A percentile compares a stretch with the other conserved stretches of the same genome.
Conservation (phyloP, 169 alveolate species). For the Plasmodium coatneyi region DNA sequence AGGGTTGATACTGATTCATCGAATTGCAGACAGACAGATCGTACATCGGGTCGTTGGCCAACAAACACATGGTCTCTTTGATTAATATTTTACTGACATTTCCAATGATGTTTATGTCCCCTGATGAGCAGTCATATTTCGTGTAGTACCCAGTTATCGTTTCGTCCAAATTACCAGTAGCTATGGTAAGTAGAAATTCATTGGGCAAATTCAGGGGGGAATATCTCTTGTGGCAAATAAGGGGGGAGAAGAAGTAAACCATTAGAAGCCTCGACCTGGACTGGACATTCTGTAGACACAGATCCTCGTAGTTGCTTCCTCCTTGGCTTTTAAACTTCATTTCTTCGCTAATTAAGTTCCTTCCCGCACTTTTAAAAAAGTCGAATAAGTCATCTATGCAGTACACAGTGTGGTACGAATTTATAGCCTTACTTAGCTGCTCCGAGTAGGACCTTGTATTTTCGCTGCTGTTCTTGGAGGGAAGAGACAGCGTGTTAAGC, state of each 20-base stretch:
- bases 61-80: conserved; percentile 64
- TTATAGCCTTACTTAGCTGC: conserved; percentile 26
- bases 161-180: conserved; percentile 87
- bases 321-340: conserved; percentile 49
- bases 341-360: conserved; percentile 21
- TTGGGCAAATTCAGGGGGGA: conserved; percentile 10
- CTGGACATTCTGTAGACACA: conserved; percentile 83
- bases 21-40: conserved; percentile 15
- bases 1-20: conserved; percentile 45
- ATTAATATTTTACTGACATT: conserved; percentile 83
- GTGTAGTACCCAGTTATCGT: conserved; percentile 89
- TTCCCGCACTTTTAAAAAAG: conserved; percentile 55
- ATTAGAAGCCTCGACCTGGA: conserved; percentile 85
- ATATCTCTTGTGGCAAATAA: conserved; percentile 78
- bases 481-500: conserved; percentile 49
- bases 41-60: conserved; percentile 52
- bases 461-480: conserved; percentile 64
- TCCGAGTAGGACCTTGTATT: conserved; percentile 36
- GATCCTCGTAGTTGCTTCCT: conserved; percentile 59
- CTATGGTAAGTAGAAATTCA: conserved; percentile 44
- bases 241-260: conserved; percentile 82
- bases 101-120: conserved; percentile 93
- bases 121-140: conserved; percentile 93
- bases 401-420: conserved; percentile 44
- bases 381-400: conserved; percentile 25